phyloP scores from a whole-genome alignment of 805 yeast genomes.

The Debaryomyces castellii region DNA sequence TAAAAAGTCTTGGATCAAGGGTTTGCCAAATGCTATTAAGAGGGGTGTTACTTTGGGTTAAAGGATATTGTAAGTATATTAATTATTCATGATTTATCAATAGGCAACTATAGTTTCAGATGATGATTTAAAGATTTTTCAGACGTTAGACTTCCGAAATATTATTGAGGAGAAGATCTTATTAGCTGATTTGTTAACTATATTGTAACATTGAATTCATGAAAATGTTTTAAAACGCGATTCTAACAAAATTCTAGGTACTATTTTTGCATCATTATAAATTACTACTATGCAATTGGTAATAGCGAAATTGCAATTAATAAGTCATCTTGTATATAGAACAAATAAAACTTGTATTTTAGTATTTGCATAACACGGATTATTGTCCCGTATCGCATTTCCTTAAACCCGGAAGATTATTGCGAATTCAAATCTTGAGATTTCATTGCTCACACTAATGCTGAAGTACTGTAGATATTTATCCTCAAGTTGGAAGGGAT shows the following conservation, averaged over 20 bases:
- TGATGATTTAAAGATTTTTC: constrained; percentile 35
- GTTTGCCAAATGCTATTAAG: constrained; percentile 68
- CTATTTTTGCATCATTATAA: background rate
- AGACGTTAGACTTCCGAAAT: constrained; percentile 45
- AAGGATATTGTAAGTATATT: constrained; percentile 3
- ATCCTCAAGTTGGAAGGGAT: background rate
- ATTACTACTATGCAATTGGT: background rate
- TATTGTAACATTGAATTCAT: background rate
- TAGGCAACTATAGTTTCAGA: constrained; percentile 1
- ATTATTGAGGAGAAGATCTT: constrained; percentile 32
- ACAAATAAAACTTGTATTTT: background rate
- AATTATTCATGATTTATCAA: background rate
- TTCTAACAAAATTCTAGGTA: background rate
- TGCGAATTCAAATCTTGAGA: background rate
- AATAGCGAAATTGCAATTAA: background rate
- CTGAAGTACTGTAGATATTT: background rate
- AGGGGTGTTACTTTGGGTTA: constrained; percentile 41
- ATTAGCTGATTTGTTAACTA: constrained; percentile 9
- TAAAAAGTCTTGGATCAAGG: constrained; percentile 78
- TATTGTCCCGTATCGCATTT: background rate
- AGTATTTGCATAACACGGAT: background rate
- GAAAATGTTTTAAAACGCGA: background rate
- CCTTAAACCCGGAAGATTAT: background rate
- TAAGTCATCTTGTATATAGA: constrained; percentile 1
- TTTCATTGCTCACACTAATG: background rate